Evolutionary conservation across 345 rosid species (phyloP).

Genomic region (Lagerstroemia speciosa): DNA sequence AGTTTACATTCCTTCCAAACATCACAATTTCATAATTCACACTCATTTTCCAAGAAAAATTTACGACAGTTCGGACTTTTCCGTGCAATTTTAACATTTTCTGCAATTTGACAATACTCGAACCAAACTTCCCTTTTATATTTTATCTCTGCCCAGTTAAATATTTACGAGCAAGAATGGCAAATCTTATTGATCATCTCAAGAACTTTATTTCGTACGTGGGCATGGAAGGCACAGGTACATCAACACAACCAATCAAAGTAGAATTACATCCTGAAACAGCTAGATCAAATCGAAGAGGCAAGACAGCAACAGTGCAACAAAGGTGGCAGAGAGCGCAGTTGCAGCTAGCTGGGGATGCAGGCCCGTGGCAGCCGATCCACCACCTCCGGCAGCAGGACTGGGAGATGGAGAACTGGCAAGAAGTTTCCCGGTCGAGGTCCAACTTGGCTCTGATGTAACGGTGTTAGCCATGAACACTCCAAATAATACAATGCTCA

Average conservation of each 20-base stretch:
- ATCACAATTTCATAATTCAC: too few relatives aligned
- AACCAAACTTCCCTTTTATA: too few relatives aligned
- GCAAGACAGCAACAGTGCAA: neutral
- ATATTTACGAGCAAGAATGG: neutral
- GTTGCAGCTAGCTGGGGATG: neutral
- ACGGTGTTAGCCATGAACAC: neutral
- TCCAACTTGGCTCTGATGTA: neutral
- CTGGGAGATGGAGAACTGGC: neutral
- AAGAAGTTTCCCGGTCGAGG: neutral
- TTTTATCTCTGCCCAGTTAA: neutral
- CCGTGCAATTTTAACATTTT: too few relatives aligned
- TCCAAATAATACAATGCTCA: neutral
- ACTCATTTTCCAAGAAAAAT: too few relatives aligned
- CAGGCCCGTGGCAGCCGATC: neutral
- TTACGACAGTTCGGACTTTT: too few relatives aligned
- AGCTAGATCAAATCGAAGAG: neutral
- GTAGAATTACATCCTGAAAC: neutral
- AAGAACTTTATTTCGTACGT: neutral
- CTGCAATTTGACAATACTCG: too few relatives aligned
- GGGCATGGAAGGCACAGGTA: neutral
- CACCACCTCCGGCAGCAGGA: neutral
- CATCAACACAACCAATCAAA: neutral
- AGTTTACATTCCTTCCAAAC: too few relatives aligned
- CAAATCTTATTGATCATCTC: neutral
- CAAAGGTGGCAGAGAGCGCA: neutral